These are phyloP conservation scores for Leccinum olivaceoglutinosum DNA, from an alignment of 1,284 basidiomycete genomes.

Conservation along the genomic window DNA sequence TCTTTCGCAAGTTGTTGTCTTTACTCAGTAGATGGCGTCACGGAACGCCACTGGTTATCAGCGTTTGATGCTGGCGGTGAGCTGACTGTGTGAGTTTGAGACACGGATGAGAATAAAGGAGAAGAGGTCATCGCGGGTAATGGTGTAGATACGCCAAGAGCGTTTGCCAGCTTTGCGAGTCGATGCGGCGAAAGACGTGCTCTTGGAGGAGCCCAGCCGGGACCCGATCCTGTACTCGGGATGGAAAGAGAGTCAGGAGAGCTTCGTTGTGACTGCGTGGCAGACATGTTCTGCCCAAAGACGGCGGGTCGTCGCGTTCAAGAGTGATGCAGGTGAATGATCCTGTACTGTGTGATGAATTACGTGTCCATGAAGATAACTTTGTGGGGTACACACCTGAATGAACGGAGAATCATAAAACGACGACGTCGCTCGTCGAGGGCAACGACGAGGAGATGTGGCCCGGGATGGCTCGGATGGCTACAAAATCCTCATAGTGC, in stretches of 20 bases:
- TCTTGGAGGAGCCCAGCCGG: constrained; percentile 54
- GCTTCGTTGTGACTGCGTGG: constrained; percentile 14
- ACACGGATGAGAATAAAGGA: constrained; percentile 29
- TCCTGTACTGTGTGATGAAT: constrained; percentile 7
- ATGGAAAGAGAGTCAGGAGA: constrained; percentile 9
- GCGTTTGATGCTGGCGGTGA: constrained; percentile 29
- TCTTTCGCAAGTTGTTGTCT: constrained; percentile 63
- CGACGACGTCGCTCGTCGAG: constrained; percentile 4
- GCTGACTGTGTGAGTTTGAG: constrained; percentile 27
- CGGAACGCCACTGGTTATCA: constrained; percentile 48
- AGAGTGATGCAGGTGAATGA: constrained; percentile 1
- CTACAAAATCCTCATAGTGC: constrained; percentile 8
- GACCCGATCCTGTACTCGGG: constrained; percentile 20
- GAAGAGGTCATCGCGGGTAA: constrained; percentile 43
- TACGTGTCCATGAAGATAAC: not conserved
- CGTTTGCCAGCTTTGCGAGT: constrained; percentile 76
- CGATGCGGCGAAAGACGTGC: constrained; percentile 67
- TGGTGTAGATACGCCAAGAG: constrained; percentile 71
- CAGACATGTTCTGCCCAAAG: constrained; percentile 1
- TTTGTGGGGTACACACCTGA: constrained; percentile 13
- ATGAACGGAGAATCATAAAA: constrained; percentile 6
- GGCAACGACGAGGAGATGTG: constrained; percentile 5
- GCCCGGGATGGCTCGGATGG: constrained; percentile 1
- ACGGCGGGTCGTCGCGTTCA: constrained; percentile 2
- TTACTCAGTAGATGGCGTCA: constrained; percentile 63